Evolutionary conservation across 352 stramenopile species (phyloP), one percentile per base, ranked within the genome.

Genomic region (Pythium vanterpoolii): DNA sequence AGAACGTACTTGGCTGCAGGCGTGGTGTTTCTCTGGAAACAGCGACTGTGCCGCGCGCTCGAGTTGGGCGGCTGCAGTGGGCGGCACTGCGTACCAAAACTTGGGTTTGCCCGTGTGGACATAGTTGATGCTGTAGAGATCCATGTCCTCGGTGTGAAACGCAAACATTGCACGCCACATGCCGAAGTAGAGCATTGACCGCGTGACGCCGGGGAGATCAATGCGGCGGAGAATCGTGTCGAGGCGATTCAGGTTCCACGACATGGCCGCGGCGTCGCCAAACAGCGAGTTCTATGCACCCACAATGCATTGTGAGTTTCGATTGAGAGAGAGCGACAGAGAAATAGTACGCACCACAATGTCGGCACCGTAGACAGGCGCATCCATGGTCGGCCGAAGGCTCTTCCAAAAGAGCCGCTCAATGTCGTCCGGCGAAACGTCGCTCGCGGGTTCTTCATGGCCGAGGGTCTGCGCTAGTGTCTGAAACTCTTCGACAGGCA

Each of bases 41-140:
- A 94, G 86, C 28, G 79, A 85, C 43, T 93, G 83, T 1, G 88
- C 83, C 24, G 89, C 69, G 47, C 77, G 77, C 73, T 98, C 91
- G 16, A 98, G 83, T 43, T 92, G 79, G 5, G 71, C 60, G 3
- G 74, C 82, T 55, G 77, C 69, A 38, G 78, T 58, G 24, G 90
- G 88, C 44, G 89, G 89, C 4, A 98, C 76, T 1, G 76, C 76
- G 66, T 98, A 98, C 93, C 93, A 98, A 64, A 95, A 95, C 72
- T 98, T 98, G 44, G 90, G 87, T 21, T 89, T 93, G 36, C 93
- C 93, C 9, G 73, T 87, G 75, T 98, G 93, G 11, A 98, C 39
- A 65, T 96, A 98, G 72, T 98, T 98, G 66, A 98, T 97, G 44
- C 86, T 96, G 71, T 90, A 97, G 7, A 98, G 66, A 62, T 98